Conservation (phyloP, 1,284 basidiomycete species). For the Puccinia coronata region DNA sequence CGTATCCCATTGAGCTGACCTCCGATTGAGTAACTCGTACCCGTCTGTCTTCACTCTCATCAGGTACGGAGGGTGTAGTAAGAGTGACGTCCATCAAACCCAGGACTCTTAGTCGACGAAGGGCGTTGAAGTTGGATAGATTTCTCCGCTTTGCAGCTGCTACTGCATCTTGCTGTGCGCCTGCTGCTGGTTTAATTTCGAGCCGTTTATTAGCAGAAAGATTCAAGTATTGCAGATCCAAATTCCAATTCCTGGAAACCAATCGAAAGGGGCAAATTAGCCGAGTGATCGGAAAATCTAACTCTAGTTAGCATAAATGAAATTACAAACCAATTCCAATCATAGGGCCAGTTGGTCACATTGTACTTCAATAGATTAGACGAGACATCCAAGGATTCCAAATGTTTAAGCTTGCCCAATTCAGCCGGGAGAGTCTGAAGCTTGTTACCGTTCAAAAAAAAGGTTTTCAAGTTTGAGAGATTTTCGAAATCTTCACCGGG, state of each 20-base stretch:
- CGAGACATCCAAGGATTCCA: slow-evolving; percentile 87
- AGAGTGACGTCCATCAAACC: slow-evolving; percentile 98
- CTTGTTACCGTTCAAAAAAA: slow-evolving; percentile 93
- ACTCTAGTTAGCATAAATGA: slow-evolving; percentile 19
- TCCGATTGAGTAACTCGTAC: slow-evolving; percentile 88
- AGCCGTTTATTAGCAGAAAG: slow-evolving; percentile 82
- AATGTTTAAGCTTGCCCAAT: slow-evolving; percentile 75
- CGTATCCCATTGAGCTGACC: slow-evolving; percentile 91
- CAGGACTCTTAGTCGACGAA: slow-evolving; percentile 79
- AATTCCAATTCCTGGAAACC: slow-evolving; percentile 86
- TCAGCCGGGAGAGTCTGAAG: slow-evolving; percentile 89
- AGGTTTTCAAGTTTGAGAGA: slow-evolving; percentile 68
- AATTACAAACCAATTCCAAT: slow-evolving; percentile 90
- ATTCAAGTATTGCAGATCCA: slow-evolving; percentile 84
- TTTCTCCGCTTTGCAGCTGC: slow-evolving; percentile 60
- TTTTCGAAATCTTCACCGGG: slow-evolving; percentile 82
- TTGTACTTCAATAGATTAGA: slow-evolving; percentile 96
- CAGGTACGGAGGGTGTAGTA: slow-evolving; percentile 77
- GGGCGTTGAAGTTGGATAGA: slow-evolving; percentile 82
- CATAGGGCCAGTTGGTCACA: slow-evolving; percentile 97
- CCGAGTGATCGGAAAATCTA: background rate
- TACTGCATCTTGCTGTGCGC: slow-evolving; percentile 60
- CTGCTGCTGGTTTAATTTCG: slow-evolving; percentile 72
- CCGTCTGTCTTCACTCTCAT: slow-evolving; percentile 86
- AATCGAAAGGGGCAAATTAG: background rate